phyloP scores from a whole-genome alignment of 345 rosid species.

The Eucalyptus virginea region DNA sequence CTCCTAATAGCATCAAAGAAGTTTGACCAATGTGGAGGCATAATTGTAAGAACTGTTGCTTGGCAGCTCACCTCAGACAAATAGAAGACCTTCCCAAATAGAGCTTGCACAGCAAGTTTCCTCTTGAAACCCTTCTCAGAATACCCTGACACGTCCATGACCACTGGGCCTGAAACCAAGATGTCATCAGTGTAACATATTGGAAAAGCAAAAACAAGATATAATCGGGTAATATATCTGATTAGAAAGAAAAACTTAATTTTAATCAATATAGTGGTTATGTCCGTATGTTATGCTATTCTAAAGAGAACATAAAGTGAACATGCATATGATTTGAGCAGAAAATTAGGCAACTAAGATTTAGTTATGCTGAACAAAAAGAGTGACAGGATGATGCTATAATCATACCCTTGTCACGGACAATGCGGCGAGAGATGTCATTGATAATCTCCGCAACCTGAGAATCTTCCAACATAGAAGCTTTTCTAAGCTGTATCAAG shows the following conservation, averaged over 20 bases:
- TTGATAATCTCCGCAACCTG: constrained; percentile 66
- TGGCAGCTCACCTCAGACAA: constrained; percentile 57
- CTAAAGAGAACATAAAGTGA: background rate
- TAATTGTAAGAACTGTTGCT: background rate
- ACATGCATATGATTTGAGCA: background rate
- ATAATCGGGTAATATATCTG: background rate
- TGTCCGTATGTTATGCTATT: background rate
- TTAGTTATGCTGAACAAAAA: background rate
- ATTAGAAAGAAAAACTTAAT: background rate
- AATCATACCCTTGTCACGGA: constrained; percentile 60
- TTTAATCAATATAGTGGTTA: background rate
- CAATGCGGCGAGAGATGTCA: constrained; percentile 78
- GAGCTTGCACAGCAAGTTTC: constrained; percentile 83
- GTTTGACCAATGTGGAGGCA: background rate
- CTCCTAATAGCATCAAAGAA: background rate
- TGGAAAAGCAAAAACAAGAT: background rate
- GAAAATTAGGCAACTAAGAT: background rate
- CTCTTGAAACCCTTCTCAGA: constrained; percentile 87
- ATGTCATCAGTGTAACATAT: background rate
- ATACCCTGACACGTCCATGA: constrained; percentile 70
- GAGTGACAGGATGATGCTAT: background rate
- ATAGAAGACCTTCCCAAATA: constrained; percentile 87
- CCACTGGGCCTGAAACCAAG: constrained; percentile 69
- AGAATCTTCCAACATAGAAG: constrained; percentile 60
- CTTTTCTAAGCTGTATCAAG: constrained; percentile 69